These are phyloP conservation scores for Erythrophleum ivorense DNA, from an alignment of 331 rosid species.

Conservation along the genomic window DNA sequence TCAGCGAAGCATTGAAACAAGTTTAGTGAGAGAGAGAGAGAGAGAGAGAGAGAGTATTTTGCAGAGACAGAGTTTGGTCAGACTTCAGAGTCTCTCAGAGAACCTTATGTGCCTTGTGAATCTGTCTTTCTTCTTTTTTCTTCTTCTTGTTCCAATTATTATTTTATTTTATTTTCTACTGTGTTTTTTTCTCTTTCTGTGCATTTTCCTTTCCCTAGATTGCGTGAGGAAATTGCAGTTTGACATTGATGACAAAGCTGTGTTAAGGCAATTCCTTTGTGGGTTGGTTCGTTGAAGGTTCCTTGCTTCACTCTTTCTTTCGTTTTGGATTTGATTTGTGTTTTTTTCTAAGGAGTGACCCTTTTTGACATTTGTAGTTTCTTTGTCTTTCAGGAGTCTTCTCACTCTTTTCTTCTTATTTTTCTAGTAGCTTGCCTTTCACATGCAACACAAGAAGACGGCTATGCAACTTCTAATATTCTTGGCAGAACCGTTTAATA, in stretches of 20 bases:
- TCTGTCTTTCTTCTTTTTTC: background rate
- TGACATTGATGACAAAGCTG: slow-evolving; percentile 49
- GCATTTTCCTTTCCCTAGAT: slow-evolving; percentile 33
- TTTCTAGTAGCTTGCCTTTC: slow-evolving; percentile 10
- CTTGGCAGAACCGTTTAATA: no score
- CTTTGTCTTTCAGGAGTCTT: background rate
- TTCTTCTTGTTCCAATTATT: background rate
- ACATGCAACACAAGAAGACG: background rate
- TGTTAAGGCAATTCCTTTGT: slow-evolving; percentile 27
- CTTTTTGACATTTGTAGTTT: slow-evolving; percentile 34
- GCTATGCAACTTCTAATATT: background rate
- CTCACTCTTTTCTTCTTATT: background rate
- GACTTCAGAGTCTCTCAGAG: slow-evolving; percentile 22
- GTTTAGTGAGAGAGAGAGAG: slow-evolving; percentile 9
- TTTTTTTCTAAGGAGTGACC: background rate
- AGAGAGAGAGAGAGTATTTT: slow-evolving; percentile 12
- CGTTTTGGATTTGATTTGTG: slow-evolving; percentile 34
- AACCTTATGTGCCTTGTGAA: slow-evolving; percentile 28
- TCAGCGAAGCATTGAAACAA: slow-evolving; percentile 58
- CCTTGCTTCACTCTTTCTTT: slow-evolving; percentile 43
- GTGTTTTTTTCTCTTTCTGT: slow-evolving; percentile 11
- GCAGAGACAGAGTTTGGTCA: slow-evolving; percentile 32
- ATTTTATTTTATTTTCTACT: background rate
- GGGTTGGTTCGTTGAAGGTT: slow-evolving; percentile 49
- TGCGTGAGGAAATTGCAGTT: slow-evolving; percentile 67